A percentile compares a stretch with the other conserved stretches of the same genome.
Evolutionary conservation across 306 rosid species (phyloP).

Genomic region (Pachyrhizus erosus): DNA sequence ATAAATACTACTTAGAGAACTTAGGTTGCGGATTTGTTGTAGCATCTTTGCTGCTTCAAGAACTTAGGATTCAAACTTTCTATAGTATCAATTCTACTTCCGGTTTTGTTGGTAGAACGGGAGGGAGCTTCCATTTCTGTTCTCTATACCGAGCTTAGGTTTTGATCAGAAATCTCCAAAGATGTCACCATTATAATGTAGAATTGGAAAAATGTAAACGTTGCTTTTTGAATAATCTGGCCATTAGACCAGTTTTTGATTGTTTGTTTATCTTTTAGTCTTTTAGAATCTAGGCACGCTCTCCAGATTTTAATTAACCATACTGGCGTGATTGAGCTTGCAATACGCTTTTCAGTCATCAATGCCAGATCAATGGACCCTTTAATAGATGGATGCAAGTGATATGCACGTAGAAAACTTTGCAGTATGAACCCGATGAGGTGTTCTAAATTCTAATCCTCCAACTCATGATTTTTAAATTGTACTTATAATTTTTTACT

Average conservation of each 20-base stretch:
- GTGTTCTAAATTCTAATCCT: neutral
- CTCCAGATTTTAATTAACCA: neutral
- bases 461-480: neutral
- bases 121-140: slow-evolving; percentile 43
- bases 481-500: neutral
- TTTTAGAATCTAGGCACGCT: neutral
- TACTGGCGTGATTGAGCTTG: neutral
- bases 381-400: neutral
- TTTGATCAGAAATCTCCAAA: slow-evolving; percentile 43
- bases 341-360: neutral
- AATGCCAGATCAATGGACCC: slow-evolving; percentile 2
- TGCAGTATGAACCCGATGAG: neutral
- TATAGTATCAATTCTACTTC: slow-evolving; percentile 43
- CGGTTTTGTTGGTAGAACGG: slow-evolving; percentile 55
- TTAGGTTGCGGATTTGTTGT: slow-evolving; percentile 46
- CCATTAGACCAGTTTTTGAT: slow-evolving; percentile 30
- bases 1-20: slow-evolving; percentile 42
- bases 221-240: slow-evolving; percentile 60
- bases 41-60: slow-evolving; percentile 43
- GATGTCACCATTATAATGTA: slow-evolving; percentile 43
- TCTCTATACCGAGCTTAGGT: slow-evolving; percentile 41
- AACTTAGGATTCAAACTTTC: slow-evolving; percentile 44
- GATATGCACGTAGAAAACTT: neutral
- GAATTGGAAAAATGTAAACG: slow-evolving; percentile 46
- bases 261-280: neutral